Evolutionary conservation across 495 filamentous ascomycete genomes (phyloP).

Genomic region (Aspergillus haitiensis): DNA sequence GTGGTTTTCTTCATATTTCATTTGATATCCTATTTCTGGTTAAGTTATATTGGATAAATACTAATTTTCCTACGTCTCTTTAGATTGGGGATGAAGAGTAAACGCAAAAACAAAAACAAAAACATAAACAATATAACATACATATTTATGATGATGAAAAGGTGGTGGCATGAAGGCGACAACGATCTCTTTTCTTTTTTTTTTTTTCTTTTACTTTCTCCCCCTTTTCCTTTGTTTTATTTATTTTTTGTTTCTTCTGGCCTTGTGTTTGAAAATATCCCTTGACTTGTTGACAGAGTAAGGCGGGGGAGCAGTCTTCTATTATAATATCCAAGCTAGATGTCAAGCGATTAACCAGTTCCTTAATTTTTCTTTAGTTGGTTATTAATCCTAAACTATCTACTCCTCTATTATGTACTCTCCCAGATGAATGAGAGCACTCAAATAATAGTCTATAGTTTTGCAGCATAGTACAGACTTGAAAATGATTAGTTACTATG

Average conservation of each 20-base stretch:
- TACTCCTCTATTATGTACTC: not conserved
- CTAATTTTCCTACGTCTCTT: not conserved
- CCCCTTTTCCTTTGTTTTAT: slow-evolving; percentile 2
- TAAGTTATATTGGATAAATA: not conserved
- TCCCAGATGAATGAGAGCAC: not conserved
- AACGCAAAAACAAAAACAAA: slow-evolving; percentile 30
- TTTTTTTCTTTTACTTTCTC: slow-evolving; percentile 27
- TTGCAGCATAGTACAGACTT: too few species aligned
- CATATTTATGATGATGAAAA: slow-evolving; percentile 37
- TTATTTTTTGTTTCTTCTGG: slow-evolving; percentile 24
- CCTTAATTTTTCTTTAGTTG: slow-evolving; percentile 9
- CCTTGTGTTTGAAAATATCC: slow-evolving; percentile 25
- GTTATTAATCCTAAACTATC: not conserved
- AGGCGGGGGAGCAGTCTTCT: slow-evolving; percentile 10
- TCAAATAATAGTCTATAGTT: not conserved
- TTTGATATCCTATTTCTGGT: slow-evolving; percentile 9
- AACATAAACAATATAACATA: slow-evolving; percentile 27
- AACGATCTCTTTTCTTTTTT: slow-evolving; percentile 31
- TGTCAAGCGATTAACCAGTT: slow-evolving; percentile 26
- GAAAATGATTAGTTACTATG: too few species aligned
- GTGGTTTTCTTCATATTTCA: slow-evolving; percentile 23
- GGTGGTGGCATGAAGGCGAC: slow-evolving; percentile 30
- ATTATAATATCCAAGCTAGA: slow-evolving; percentile 30
- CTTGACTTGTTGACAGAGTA: slow-evolving; percentile 18
- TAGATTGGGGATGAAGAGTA: slow-evolving; percentile 94